Conservation (phyloP, 768 basidiomycete genomes). For the Lentinula boryana region DNA sequence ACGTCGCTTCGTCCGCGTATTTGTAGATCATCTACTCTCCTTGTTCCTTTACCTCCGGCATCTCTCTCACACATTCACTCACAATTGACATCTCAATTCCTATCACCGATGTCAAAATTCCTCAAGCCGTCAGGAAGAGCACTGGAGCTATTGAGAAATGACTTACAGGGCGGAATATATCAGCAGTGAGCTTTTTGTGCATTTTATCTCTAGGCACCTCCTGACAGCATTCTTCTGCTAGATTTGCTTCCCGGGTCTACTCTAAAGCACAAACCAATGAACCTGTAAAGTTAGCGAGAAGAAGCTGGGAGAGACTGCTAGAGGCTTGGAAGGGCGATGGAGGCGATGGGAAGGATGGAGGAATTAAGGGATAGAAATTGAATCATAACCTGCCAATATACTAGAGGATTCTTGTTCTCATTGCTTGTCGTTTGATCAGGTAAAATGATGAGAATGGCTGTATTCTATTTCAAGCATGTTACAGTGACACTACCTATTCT, state of each 20-base stretch:
- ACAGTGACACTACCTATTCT: no score
- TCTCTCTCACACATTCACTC: slow-evolving; percentile 19
- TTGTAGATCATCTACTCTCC: slow-evolving; percentile 42
- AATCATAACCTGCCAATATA: no score
- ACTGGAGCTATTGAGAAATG: slow-evolving; percentile 36
- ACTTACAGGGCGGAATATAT: slow-evolving; percentile 16
- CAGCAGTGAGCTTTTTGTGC: background rate
- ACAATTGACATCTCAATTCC: slow-evolving; percentile 26
- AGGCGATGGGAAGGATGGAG: background rate
- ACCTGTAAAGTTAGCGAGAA: slow-evolving; percentile 44
- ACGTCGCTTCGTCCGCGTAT: background rate
- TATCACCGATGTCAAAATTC: slow-evolving; percentile 45
- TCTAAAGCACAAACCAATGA: slow-evolving; percentile 61
- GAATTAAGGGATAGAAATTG: background rate
- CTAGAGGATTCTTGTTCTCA: no score
- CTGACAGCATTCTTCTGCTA: slow-evolving; percentile 42
- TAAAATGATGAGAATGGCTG: no score
- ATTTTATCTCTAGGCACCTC: background rate
- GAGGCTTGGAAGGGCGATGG: slow-evolving; percentile 38
- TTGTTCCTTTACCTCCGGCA: slow-evolving; percentile 55
- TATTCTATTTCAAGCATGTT: no score
- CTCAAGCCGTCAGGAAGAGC: slow-evolving; percentile 52
- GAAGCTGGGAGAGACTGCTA: slow-evolving; percentile 24
- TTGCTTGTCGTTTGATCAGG: no score
- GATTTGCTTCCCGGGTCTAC: slow-evolving; percentile 54